Conservation (phyloP, 2,329 filamentous ascomycete genomes). For the Aschersonia sp. region DNA sequence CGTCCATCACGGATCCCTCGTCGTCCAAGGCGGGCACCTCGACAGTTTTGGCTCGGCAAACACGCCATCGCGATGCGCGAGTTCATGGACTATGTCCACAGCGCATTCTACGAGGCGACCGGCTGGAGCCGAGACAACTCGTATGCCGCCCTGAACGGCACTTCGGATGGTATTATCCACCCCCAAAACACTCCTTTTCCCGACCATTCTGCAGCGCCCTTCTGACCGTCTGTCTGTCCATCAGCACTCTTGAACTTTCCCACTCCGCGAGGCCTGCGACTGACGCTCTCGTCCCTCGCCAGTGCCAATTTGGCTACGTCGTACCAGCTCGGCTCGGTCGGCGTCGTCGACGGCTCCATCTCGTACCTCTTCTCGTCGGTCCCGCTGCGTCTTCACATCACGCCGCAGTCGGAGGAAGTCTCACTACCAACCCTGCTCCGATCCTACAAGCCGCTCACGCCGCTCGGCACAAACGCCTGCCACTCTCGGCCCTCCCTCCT, state of each 20-base stretch:
- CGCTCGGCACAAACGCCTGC: conserved; percentile 29
- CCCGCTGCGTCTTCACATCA: conserved; percentile 51
- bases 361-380: conserved; percentile 92
- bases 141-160: conserved; percentile 74
- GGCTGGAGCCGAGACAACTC: conserved; percentile 88
- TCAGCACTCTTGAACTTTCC: conserved; percentile 76
- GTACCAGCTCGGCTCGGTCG: conserved; percentile 79
- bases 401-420: conserved; percentile 56
- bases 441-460: conserved; percentile 68
- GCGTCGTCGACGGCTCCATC: conserved; percentile 89
- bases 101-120: conserved; percentile 75
- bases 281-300: conserved; percentile 82
- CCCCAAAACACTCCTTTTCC: not conserved
- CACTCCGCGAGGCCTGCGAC: conserved; percentile 68
- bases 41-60: conserved; percentile 8
- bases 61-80: conserved; percentile 55
- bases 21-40: conserved; percentile 7
- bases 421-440: conserved; percentile 64
- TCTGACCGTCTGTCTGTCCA: not conserved
- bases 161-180: conserved; percentile 49
- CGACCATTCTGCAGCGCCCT: too few relatives aligned
- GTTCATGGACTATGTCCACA: conserved; percentile 95
- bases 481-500: conserved; percentile 41
- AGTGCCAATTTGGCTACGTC: conserved; percentile 89
- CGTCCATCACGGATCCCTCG: not conserved